phyloP scores from a whole-genome alignment of 768 basidiomycete species.

The Tremella yokohamensis region DNA sequence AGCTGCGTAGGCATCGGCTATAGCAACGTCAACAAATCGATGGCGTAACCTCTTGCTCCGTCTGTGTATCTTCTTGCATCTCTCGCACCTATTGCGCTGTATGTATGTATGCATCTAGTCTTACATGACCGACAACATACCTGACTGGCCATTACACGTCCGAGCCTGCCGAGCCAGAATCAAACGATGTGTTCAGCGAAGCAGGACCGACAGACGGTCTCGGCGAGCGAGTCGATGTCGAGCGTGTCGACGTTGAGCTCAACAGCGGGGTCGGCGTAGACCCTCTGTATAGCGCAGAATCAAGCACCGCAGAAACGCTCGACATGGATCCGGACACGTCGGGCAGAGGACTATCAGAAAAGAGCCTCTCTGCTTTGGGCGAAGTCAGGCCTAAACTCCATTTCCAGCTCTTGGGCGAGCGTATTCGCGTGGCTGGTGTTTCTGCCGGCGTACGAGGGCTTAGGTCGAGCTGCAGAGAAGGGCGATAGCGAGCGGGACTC shows the following conservation, averaged over 20 bases:
- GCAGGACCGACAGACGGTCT: too few relatives aligned
- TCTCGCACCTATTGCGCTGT: neutral
- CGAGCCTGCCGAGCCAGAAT: too few relatives aligned
- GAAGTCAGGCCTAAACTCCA: neutral
- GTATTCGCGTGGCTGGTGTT: neutral
- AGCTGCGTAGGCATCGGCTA: conserved; percentile 92
- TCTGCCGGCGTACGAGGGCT: neutral
- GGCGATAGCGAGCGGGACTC: neutral
- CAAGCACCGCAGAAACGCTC: too few relatives aligned
- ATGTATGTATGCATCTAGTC: conserved; percentile 8
- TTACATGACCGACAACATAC: neutral
- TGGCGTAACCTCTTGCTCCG: conserved; percentile 27
- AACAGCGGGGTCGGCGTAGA: too few relatives aligned
- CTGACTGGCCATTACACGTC: neutral
- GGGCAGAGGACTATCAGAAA: too few relatives aligned
- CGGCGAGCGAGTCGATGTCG: too few relatives aligned
- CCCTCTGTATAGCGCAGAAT: too few relatives aligned
- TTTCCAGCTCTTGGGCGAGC: conserved; percentile 2
- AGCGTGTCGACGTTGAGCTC: too few relatives aligned
- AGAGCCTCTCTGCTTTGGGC: too few relatives aligned
- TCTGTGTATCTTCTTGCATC: neutral
- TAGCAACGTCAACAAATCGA: conserved; percentile 63
- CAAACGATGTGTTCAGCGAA: too few relatives aligned
- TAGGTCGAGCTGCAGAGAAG: neutral
- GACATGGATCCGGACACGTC: too few relatives aligned